A percentile compares a stretch with the other conserved stretches of the same genome.
Conservation (phyloP, 805 yeast species). For the Cyberlindnera suaveolens region DNA sequence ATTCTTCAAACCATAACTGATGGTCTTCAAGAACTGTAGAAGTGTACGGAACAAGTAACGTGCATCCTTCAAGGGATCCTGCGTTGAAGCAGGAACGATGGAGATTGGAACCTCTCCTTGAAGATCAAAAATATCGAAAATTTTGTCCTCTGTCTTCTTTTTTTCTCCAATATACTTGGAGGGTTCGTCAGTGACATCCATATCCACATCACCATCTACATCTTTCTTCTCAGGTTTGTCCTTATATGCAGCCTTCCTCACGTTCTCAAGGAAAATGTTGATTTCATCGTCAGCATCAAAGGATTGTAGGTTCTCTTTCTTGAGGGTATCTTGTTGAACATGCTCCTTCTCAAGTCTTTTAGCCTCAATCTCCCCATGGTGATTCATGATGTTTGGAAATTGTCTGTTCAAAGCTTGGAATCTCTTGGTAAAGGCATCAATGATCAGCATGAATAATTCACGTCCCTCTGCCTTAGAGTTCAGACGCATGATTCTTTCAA, state of each 20-base stretch:
- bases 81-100: constrained; percentile 37
- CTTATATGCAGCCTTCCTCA: constrained; percentile 13
- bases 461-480: constrained; percentile 71
- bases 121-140: constrained; percentile 38
- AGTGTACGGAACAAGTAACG: constrained; percentile 81
- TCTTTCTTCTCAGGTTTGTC: constrained; percentile 8
- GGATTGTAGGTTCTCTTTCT: constrained; percentile 24
- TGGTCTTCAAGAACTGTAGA: constrained; percentile 84
- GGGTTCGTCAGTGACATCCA: constrained; percentile 13
- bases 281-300: constrained; percentile 33
- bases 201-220: constrained; percentile 25
- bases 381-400: constrained; percentile 56
- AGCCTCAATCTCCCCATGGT: constrained; percentile 48
- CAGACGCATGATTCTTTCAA: constrained; percentile 79
- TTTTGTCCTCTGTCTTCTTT: constrained; percentile 10
- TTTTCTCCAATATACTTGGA: constrained; percentile 19
- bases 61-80: constrained; percentile 80
- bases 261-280: constrained; percentile 24
- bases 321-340: constrained; percentile 30
- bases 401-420: constrained; percentile 71
- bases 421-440: constrained; percentile 82
- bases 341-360: constrained; percentile 37
- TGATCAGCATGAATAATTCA: constrained; percentile 77
- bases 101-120: constrained; percentile 52
- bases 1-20: constrained; percentile 80